A percentile compares a stretch with the other conserved stretches of the same genome.
phyloP scores from a whole-genome alignment of 441 rosid genomes.

The Aquilaria agallochum region DNA sequence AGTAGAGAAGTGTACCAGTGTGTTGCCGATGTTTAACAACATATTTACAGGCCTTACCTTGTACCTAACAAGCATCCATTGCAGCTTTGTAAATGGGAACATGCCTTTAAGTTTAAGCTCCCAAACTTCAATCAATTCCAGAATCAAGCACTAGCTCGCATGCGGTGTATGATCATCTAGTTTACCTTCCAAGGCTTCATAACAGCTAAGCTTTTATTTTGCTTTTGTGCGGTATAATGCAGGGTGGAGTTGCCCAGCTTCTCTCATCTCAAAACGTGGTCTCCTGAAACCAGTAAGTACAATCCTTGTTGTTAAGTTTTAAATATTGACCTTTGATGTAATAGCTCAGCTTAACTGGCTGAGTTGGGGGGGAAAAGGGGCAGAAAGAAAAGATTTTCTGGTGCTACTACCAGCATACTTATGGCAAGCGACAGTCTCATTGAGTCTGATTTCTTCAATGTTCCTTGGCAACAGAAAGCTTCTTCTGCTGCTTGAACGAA shows the following conservation, averaged over 20 bases:
- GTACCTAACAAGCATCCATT: conserved; percentile 7
- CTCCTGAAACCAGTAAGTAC: background rate
- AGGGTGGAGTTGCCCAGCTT: too few species aligned
- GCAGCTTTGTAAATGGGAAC: conserved; percentile 9
- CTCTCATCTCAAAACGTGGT: too few species aligned
- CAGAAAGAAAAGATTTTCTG: conserved; percentile 1
- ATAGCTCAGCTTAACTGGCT: background rate
- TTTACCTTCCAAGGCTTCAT: conserved; percentile 12
- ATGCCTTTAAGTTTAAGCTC: background rate
- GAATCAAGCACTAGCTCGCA: conserved; percentile 7
- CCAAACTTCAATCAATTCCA: conserved; percentile 3
- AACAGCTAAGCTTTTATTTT: conserved; percentile 2
- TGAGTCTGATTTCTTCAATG: conserved; percentile 19
- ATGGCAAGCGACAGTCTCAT: conserved; percentile 13
- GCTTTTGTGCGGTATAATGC: too few species aligned
- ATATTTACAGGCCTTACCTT: conserved; percentile 32
- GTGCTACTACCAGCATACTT: conserved; percentile 26
- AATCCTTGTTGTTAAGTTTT: background rate
- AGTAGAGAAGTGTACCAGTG: conserved; percentile 10
- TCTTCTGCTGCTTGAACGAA: conserved; percentile 52
- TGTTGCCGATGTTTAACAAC: conserved; percentile 19
- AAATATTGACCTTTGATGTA: background rate
- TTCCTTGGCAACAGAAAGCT: conserved; percentile 37
- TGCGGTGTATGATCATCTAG: background rate
- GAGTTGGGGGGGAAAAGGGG: background rate